Evolutionary conservation across 2,329 filamentous ascomycete species (phyloP).

Genomic region (Diaporthe citri): DNA sequence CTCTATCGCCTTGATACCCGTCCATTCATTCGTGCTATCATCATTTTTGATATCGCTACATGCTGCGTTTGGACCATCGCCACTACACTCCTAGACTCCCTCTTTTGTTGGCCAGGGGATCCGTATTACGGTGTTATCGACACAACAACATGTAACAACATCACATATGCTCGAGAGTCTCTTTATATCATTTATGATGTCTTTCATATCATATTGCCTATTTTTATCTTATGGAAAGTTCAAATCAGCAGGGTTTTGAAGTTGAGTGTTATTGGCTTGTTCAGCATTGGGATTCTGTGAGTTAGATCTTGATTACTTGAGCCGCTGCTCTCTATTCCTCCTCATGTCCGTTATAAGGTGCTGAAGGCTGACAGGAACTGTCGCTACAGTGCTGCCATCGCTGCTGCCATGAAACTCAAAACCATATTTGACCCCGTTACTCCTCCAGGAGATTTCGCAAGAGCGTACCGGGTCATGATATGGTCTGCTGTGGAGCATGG

Average conservation of each 20-base stretch:
- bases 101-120: constrained; percentile 16
- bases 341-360: no score
- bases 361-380: neutral
- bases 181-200: constrained; percentile 34
- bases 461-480: constrained; percentile 23
- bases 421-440: neutral
- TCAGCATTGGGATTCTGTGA: constrained; percentile 37
- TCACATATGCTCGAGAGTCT: constrained; percentile 31
- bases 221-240: constrained; percentile 33
- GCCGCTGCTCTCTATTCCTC: no score
- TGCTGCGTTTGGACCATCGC: constrained; percentile 34
- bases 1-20: constrained; percentile 38
- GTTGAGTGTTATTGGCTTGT: constrained; percentile 27
- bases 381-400: constrained; percentile 21
- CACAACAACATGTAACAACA: neutral
- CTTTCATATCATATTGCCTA: constrained; percentile 27
- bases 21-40: constrained; percentile 3
- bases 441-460: neutral
- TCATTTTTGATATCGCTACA: constrained; percentile 32
- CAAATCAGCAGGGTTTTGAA: constrained; percentile 22
- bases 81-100: constrained; percentile 17
- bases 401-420: constrained; percentile 34
- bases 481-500: constrained; percentile 37
- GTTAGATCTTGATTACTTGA: neutral
- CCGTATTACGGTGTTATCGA: neutral